Evolutionary conservation across 371 early-diverging fungal species (phyloP).

Genomic region (Vairimorpha necatrix): DNA sequence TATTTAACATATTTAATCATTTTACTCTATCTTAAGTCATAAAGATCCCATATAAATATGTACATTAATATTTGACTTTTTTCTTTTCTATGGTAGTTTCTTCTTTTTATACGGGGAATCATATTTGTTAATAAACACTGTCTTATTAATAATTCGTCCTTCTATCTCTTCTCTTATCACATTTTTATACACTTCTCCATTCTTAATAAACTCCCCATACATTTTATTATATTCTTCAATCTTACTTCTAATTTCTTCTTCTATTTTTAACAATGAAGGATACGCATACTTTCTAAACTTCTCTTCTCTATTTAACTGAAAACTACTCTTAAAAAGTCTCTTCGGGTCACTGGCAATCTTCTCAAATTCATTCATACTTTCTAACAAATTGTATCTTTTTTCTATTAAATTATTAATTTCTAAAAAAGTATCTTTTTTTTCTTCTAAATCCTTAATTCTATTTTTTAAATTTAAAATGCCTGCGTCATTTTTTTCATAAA

Average conservation of each 20-base stretch:
- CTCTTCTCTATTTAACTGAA: slow-evolving; percentile 76
- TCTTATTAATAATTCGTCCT: slow-evolving; percentile 60
- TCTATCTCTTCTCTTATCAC: slow-evolving; percentile 52
- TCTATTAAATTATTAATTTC: slow-evolving; percentile 43
- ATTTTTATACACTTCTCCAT: slow-evolving; percentile 25
- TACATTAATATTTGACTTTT: too few species aligned
- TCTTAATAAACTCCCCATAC: slow-evolving; percentile 37
- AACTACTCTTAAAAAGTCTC: slow-evolving; percentile 72
- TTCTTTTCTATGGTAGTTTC: background rate
- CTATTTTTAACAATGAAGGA: slow-evolving; percentile 72
- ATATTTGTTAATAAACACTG: slow-evolving; percentile 54
- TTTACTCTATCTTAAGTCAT: too few species aligned
- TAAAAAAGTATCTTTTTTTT: slow-evolving; percentile 25
- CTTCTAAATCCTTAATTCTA: slow-evolving; percentile 27
- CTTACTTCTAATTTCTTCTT: slow-evolving; percentile 67
- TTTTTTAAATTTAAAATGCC: slow-evolving; percentile 37
- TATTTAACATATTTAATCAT: too few species aligned
- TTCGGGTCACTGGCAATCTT: slow-evolving; percentile 75
- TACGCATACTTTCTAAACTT: slow-evolving; percentile 75
- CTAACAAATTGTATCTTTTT: slow-evolving; percentile 49
- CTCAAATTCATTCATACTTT: slow-evolving; percentile 77
- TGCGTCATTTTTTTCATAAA: slow-evolving; percentile 33
- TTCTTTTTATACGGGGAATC: slow-evolving; percentile 42
- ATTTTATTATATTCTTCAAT: slow-evolving; percentile 40
- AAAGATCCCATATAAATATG: too few species aligned